These are phyloP conservation scores for Fonsecaea erecta DNA, from an alignment of 2,329 filamentous ascomycete species.

Conservation along the genomic window DNA sequence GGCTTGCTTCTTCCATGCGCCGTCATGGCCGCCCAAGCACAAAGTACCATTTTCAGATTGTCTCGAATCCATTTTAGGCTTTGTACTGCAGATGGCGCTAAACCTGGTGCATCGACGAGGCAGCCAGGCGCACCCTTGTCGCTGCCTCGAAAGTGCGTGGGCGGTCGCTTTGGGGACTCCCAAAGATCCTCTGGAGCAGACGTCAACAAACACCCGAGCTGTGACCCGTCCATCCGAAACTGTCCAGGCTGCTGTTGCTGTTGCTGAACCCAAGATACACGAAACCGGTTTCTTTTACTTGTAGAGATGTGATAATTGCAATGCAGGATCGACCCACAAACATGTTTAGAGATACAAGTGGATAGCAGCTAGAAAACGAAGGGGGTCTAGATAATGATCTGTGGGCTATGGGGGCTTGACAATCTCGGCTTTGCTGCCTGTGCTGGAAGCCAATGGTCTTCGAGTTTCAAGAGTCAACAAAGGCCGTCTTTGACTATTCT, in stretches of 20 bases:
- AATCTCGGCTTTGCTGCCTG: not conserved
- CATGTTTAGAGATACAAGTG: not conserved
- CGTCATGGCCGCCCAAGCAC: not conserved
- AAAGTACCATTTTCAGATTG: not conserved
- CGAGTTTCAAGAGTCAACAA: not conserved
- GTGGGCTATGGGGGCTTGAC: not conserved
- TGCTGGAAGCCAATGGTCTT: not conserved
- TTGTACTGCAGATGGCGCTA: not conserved
- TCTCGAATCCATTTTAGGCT: not conserved
- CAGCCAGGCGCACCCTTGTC: not conserved
- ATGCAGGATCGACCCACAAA: not conserved
- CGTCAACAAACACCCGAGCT: not conserved
- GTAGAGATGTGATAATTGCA: conserved; percentile 1
- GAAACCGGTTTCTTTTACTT: not conserved
- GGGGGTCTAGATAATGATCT: not conserved
- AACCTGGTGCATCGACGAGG: not conserved
- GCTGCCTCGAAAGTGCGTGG: not conserved
- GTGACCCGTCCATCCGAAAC: not conserved
- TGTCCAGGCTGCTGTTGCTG: not conserved
- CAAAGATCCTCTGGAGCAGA: not conserved
- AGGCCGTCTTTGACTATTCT: too few species aligned
- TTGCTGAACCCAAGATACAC: not conserved
- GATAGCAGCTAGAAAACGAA: not conserved
- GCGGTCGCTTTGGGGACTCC: not conserved
- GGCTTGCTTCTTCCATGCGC: not conserved